phyloP scores from a whole-genome alignment of 2,329 filamentous ascomycete genomes.

The Diatrype stigma region DNA sequence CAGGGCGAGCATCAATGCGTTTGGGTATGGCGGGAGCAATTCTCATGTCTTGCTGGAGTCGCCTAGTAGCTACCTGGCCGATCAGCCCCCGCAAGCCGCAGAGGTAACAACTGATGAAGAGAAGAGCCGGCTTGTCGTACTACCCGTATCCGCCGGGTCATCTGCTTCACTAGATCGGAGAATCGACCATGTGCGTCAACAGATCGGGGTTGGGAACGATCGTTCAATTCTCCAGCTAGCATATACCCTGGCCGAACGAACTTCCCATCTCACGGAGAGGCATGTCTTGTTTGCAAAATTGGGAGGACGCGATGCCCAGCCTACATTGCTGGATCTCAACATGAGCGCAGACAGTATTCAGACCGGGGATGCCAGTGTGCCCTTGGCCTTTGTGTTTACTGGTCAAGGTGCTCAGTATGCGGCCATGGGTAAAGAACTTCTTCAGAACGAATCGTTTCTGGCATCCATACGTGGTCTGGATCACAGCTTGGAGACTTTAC shows the following conservation, averaged over 20 bases:
- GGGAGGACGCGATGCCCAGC: too few relatives aligned
- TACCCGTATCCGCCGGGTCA: too few relatives aligned
- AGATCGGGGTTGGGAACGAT: too few relatives aligned
- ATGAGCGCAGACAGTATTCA: neutral
- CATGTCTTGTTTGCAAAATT: neutral
- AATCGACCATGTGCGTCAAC: too few relatives aligned
- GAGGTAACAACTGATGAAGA: too few relatives aligned
- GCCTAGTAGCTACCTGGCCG: neutral
- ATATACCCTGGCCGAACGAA: neutral
- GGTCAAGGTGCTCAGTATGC: conserved; percentile 30
- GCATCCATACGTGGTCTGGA: conserved; percentile 6
- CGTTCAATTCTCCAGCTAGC: too few relatives aligned
- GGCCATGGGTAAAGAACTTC: conserved; percentile 27
- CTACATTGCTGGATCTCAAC: too few relatives aligned
- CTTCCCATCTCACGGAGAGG: neutral
- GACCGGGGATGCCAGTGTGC: neutral
- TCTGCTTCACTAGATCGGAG: too few relatives aligned
- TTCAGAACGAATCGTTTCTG: conserved; percentile 7
- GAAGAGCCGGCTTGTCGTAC: too few relatives aligned
- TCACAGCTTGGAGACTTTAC: conserved; percentile 8
- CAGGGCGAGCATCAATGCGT: conserved; percentile 6
- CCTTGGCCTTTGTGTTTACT: conserved; percentile 16
- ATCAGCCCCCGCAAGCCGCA: too few relatives aligned
- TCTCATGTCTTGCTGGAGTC: conserved; percentile 7
- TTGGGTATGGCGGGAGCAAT: conserved; percentile 9